These are phyloP conservation scores for Phytopythium boreale DNA, from an alignment of 352 stramenopile genomes.

Conservation along the genomic window DNA sequence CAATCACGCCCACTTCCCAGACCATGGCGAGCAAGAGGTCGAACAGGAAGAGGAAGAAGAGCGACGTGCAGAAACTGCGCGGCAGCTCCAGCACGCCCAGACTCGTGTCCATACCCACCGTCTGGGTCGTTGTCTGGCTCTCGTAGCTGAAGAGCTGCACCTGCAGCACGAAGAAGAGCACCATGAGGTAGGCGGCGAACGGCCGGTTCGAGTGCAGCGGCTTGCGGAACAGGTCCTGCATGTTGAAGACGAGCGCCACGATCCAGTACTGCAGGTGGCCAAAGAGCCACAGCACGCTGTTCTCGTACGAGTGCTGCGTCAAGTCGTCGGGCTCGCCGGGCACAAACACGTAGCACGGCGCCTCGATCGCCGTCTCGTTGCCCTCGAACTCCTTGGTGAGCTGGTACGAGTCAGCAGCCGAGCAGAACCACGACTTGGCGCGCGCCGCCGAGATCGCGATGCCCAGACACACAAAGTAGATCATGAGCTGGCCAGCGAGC, in stretches of 20 bases:
- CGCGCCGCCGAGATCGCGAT: constrained; percentile 55
- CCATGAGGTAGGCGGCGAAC: constrained; percentile 48
- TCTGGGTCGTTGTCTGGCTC: constrained; percentile 40
- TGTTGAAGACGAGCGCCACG: constrained; percentile 63
- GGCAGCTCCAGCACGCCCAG: constrained; percentile 54
- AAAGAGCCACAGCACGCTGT: constrained; percentile 76
- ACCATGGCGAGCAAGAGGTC: constrained; percentile 46
- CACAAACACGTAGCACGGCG: constrained; percentile 66
- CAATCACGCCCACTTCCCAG: constrained; percentile 64
- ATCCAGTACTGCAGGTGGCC: constrained; percentile 79
- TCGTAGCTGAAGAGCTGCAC: constrained; percentile 71
- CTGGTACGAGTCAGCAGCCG: constrained; percentile 33
- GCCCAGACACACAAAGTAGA: constrained; percentile 52
- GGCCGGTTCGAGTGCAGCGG: constrained; percentile 50
- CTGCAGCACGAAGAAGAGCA: constrained; percentile 50
- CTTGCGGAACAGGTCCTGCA: constrained; percentile 56
- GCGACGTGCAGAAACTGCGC: constrained; percentile 45
- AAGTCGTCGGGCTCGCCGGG: constrained; percentile 44
- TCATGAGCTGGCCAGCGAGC: constrained; percentile 48
- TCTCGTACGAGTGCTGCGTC: constrained; percentile 73
- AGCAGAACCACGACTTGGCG: constrained; percentile 62
- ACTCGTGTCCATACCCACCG: constrained; percentile 54
- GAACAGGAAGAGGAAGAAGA: constrained; percentile 72
- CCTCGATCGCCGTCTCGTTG: constrained; percentile 35
- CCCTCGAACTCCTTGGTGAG: constrained; percentile 31